Evolutionary conservation across 495 filamentous ascomycete species (phyloP), one percentile per base, ranked within the genome.

Genomic region (Xylona heveae): DNA sequence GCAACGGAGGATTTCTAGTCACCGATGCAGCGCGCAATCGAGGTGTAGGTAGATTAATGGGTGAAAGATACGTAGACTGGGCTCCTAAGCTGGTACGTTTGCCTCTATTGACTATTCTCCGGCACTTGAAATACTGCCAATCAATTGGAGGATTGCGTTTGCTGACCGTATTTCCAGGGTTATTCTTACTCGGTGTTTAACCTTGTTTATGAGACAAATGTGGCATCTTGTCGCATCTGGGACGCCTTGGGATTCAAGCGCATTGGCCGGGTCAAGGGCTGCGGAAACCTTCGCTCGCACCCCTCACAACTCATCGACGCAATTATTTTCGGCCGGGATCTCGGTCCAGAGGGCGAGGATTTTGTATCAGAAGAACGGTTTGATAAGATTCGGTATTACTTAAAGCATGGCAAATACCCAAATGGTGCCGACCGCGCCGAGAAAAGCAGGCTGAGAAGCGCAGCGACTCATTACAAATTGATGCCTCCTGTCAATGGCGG

Each of bases 131-230:
- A 25, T 24, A 5, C 27, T 7, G 9, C 19, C 23, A 22, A 13
- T 39, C n/a, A n/a, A 20, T 12, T 25, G 24, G 22, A 2, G 14
- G 19, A 12, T 19, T 7, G 17, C 28, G 8, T 31, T 17, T 16
- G 19, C 27, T 6, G 7, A 13, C 19, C 24, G 41, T 24, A 40
- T 19, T 28, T 36, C 23, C 32, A 78, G 58, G 88, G 88, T 13
- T 97, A 93, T 49, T 79, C 75, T 21, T 95, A 95, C 58, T 82
- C 78, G 7, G 81, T 97, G 22, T 97, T 97, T 64, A 95, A 97
- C 50, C 66, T 97, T 21, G 85, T 97, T 10, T 97, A 93, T 53
- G 88, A 95, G 59, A 94, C 78, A 38, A 95, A 97, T 50, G 73
- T 90, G 22, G 88, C 81, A 2, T 93, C 84, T 12, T 83, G 78